Evolutionary conservation across 345 rosid species (phyloP).

Genomic region (Jatropha curcas): DNA sequence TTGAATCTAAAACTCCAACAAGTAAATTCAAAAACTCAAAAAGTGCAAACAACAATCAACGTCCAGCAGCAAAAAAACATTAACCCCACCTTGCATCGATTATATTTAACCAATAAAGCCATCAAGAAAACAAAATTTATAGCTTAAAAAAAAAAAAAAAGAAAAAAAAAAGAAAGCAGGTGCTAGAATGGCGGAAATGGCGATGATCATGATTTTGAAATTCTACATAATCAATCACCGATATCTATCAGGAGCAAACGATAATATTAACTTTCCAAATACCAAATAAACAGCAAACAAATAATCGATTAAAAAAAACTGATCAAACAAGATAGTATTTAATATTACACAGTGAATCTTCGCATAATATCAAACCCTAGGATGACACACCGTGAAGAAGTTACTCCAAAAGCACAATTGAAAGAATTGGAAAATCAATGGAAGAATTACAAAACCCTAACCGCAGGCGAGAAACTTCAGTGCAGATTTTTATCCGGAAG

Average conservation of each 20-base stretch:
- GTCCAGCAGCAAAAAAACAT: not conserved
- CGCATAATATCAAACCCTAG: conserved; percentile 9
- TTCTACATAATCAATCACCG: not conserved
- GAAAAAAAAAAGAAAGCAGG: too few relatives aligned
- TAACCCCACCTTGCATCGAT: too few relatives aligned
- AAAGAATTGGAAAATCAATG: not conserved
- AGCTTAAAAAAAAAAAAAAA: too few relatives aligned
- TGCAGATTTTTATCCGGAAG: too few relatives aligned
- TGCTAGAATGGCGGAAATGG: too few relatives aligned
- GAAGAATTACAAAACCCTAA: too few relatives aligned
- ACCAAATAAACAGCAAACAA: not conserved
- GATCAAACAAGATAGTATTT: not conserved
- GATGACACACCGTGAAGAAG: not conserved
- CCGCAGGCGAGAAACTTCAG: too few relatives aligned
- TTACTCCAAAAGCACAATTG: not conserved
- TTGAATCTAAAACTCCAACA: too few relatives aligned
- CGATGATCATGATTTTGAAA: too few relatives aligned
- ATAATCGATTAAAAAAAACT: not conserved
- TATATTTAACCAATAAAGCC: not conserved
- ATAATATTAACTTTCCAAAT: too few relatives aligned
- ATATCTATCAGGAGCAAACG: not conserved
- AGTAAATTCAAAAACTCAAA: too few relatives aligned
- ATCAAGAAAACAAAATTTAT: not conserved
- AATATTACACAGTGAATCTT: not conserved
- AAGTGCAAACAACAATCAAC: not conserved